Evolutionary conservation across 768 basidiomycete genomes (phyloP).

Genomic region (Cytidiella melzeri): DNA sequence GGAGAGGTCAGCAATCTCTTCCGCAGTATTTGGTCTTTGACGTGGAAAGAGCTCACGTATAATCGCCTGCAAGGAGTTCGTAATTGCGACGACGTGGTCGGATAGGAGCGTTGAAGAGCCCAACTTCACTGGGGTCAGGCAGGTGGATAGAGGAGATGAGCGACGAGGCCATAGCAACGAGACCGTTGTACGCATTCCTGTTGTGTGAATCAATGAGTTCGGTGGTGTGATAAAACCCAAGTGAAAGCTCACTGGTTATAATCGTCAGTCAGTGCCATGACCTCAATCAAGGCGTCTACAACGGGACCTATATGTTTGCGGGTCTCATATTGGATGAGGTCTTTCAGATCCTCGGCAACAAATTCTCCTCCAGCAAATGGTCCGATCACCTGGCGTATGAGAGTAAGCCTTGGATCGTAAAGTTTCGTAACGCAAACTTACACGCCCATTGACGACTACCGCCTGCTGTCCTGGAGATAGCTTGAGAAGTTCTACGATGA

Average conservation of each 20-base stretch:
- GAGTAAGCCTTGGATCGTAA: not conserved
- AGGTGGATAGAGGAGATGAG: slow-evolving; percentile 65
- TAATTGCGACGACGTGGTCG: slow-evolving; percentile 59
- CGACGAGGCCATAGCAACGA: slow-evolving; percentile 64
- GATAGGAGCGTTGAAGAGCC: slow-evolving; percentile 62
- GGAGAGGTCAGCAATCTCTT: slow-evolving; percentile 5
- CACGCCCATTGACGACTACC: slow-evolving; percentile 79
- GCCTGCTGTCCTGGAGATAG: slow-evolving; percentile 55
- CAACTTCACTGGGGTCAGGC: slow-evolving; percentile 67
- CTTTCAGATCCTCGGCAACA: slow-evolving; percentile 60
- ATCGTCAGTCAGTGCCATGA: slow-evolving; percentile 20
- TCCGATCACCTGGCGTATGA: slow-evolving; percentile 57
- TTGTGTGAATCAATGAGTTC: not conserved
- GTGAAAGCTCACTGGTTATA: not conserved
- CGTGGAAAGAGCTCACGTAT: slow-evolving; percentile 47
- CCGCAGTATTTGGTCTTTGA: slow-evolving; percentile 2
- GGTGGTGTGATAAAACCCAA: not conserved
- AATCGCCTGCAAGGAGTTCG: slow-evolving; percentile 47
- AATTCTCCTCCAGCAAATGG: slow-evolving; percentile 61
- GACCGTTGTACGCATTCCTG: slow-evolving; percentile 51
- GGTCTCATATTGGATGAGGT: slow-evolving; percentile 70
- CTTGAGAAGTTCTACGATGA: slow-evolving; percentile 50
- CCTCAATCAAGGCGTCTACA: slow-evolving; percentile 52
- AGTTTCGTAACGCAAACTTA: slow-evolving; percentile 32
- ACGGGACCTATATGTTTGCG: slow-evolving; percentile 65